phyloP scores from a whole-genome alignment of 148 eudicot species.

The Beta vulgaris region DNA sequence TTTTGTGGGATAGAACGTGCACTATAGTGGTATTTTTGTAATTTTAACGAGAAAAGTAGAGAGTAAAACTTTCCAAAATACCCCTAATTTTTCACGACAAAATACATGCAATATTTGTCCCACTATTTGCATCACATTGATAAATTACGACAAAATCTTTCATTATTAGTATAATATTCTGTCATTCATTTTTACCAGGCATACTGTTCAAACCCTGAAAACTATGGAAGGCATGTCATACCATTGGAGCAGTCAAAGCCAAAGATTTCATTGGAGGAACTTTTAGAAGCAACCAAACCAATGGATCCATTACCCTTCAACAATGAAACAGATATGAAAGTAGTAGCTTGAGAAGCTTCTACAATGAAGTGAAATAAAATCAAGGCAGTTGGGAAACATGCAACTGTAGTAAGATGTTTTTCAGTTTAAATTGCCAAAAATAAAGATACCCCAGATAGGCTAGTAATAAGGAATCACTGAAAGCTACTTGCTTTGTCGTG shows the following conservation, averaged over 20 bases:
- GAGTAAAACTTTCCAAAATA: too few species aligned
- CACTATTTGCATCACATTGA: too few species aligned
- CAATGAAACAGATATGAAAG: constrained; percentile 60
- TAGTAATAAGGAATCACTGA: too few species aligned
- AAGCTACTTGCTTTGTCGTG: too few species aligned
- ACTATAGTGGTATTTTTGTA: too few species aligned
- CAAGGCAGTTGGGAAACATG: background rate
- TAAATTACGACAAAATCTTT: too few species aligned
- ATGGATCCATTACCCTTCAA: constrained; percentile 51
- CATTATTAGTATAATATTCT: background rate
- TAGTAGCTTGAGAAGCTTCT: constrained; percentile 26
- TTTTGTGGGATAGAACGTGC: too few species aligned
- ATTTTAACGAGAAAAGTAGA: too few species aligned
- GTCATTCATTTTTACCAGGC: constrained; percentile 38
- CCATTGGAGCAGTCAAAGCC: constrained; percentile 53
- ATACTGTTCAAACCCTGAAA: constrained; percentile 42
- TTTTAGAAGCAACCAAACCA: constrained; percentile 57
- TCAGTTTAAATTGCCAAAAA: background rate
- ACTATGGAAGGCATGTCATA: constrained; percentile 28
- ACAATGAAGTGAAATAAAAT: constrained; percentile 21
- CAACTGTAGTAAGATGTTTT: background rate
- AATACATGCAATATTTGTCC: too few species aligned
- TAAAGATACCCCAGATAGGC: constrained; percentile 11
- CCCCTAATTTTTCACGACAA: too few species aligned
- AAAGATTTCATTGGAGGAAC: constrained; percentile 43